Evolutionary conservation across 768 basidiomycete genomes (phyloP).

Genomic region (Obba rivulosa): DNA sequence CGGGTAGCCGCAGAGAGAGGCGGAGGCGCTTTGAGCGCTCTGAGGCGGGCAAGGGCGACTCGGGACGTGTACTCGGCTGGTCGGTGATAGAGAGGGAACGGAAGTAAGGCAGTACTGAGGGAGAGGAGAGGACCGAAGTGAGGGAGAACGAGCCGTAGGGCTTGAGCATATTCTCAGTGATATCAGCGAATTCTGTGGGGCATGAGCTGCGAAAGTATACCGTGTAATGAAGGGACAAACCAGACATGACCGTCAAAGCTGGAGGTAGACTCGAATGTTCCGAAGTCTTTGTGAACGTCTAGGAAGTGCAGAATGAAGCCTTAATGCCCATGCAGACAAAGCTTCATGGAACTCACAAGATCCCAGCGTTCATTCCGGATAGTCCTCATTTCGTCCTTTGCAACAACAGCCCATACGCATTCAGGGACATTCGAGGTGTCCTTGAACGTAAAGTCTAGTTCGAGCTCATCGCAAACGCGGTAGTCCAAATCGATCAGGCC

Average conservation of each 20-base stretch:
- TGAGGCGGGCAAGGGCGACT: constrained; percentile 39
- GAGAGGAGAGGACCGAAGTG: constrained; percentile 52
- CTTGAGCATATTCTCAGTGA: constrained; percentile 76
- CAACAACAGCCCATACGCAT: constrained; percentile 81
- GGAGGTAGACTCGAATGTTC: constrained; percentile 49
- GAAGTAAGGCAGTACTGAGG: constrained; percentile 69
- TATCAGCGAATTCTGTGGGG: constrained; percentile 70
- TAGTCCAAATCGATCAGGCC: constrained; percentile 75
- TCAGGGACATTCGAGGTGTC: constrained; percentile 40
- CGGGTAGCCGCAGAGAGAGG: constrained; percentile 56
- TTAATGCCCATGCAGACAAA: not conserved
- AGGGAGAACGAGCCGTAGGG: constrained; percentile 45
- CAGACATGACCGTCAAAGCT: not conserved
- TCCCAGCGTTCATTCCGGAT: constrained; percentile 81
- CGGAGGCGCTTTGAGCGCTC: constrained; percentile 70
- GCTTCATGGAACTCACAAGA: constrained; percentile 42
- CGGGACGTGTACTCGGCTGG: constrained; percentile 72
- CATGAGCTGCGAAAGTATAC: not conserved
- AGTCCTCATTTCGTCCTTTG: constrained; percentile 68
- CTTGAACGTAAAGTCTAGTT: constrained; percentile 75
- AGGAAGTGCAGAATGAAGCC: not conserved
- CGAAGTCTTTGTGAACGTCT: constrained; percentile 76
- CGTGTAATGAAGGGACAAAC: constrained; percentile 4
- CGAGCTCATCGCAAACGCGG: constrained; percentile 58
- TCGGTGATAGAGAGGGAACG: constrained; percentile 88